A percentile compares a stretch with the other conserved stretches of the same genome.
Evolutionary conservation across 2,329 filamentous ascomycete genomes (phyloP).

Genomic region (Cladosporium cucumerinum): DNA sequence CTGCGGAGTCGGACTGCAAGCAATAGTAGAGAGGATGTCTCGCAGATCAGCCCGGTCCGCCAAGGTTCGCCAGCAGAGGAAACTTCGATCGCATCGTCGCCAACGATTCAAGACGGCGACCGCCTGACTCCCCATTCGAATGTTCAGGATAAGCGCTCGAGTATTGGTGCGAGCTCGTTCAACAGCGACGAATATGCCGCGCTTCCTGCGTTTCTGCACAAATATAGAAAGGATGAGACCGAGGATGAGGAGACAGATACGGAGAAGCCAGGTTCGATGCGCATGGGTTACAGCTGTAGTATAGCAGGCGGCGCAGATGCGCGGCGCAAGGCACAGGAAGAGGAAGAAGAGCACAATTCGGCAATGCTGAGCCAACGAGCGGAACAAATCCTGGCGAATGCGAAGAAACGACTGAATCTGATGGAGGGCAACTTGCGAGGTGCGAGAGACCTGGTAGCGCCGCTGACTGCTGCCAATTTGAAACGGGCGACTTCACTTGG

Average conservation of each 20-base stretch:
- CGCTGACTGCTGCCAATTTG: slow-evolving; percentile 38
- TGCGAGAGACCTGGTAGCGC: slow-evolving; percentile 54
- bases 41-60: slow-evolving; percentile 13
- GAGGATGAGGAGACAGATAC: slow-evolving; percentile 36
- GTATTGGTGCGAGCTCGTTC: slow-evolving; percentile 38
- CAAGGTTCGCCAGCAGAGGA: slow-evolving; percentile 4
- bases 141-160: slow-evolving; percentile 23
- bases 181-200: slow-evolving; percentile 45
- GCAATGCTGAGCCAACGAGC: slow-evolving; percentile 75
- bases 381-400: slow-evolving; percentile 87
- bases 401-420: slow-evolving; percentile 80
- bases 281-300: slow-evolving; percentile 9
- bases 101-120: slow-evolving; percentile 31
- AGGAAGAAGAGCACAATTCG: slow-evolving; percentile 62
- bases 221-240: slow-evolving; percentile 24
- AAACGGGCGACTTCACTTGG: slow-evolving; percentile 36
- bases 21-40: slow-evolving; percentile 3
- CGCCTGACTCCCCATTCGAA: slow-evolving; percentile 25
- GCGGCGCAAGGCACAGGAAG: slow-evolving; percentile 34
- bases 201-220: slow-evolving; percentile 34
- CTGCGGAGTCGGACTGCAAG: slow-evolving; percentile 29
- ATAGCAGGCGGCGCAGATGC: slow-evolving; percentile 22
- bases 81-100: slow-evolving; percentile 27
- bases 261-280: slow-evolving; percentile 27
- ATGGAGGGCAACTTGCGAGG: slow-evolving; percentile 90